Base-by-base conservation (phyloP, 2,329 filamentous ascomycete genomes). In the Penicillium sp. region DNA sequence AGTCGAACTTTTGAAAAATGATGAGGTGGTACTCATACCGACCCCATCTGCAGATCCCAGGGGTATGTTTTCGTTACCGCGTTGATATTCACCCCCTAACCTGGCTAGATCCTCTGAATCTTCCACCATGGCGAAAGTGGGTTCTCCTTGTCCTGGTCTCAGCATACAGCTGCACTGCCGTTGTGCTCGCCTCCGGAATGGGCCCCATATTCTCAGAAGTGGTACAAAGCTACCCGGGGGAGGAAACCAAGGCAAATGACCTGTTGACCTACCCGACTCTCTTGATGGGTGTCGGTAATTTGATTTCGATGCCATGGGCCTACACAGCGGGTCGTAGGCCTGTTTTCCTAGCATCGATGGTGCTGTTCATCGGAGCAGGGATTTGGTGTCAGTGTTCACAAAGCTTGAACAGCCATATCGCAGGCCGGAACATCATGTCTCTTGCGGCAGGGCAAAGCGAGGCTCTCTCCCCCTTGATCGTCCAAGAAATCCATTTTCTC, bases 171-270 rank as follows among this genome's bases (percentile, higher is more conserved):
- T 58, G 57, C 11, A 58, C 51, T 5, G 51, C 47, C 8, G 47
- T 52, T 18, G 54, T 55, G 6, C 43, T 61, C 6, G 69, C 75
- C 0, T 72, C 71, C 8, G 74, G 74, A 1, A 74, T 77, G 43
- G 74, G 75, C 16, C 69, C 72, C 1, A 67, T 77, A 14, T 62
- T 76, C 6, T 43, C 57, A 4, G 42, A 42, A 1, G 36, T 61
- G 4, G 21, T 31, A 21, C 52, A 55, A 10, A 52, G 31, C 21
- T 60, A 61, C 21, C 55, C 55, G 0, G 53, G 53, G 5, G 45
- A 61, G 24, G 47, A 60, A 27, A n/a, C 54, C 4, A 45, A 43
- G n/a, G 71, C 71, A 29, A 69, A 67, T 32, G 73, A 75, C 29
- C 61, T 75, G 21, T 66, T 71, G 64, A 67, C 65, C 5, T 67